phyloP scores from a whole-genome alignment of 306 rosid genomes.

The Cucumis melo region DNA sequence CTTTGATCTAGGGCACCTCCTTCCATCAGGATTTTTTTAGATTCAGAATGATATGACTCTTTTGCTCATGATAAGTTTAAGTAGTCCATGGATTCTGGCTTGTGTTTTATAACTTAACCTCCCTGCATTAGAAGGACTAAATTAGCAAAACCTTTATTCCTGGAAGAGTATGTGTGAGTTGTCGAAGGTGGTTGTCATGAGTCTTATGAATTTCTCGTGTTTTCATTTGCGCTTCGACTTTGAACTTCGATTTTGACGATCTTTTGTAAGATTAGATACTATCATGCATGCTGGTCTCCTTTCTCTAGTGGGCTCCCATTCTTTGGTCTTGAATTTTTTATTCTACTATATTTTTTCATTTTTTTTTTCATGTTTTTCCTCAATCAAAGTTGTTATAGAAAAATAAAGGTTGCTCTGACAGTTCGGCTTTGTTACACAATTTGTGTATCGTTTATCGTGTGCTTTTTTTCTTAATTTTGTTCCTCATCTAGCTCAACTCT shows the following conservation, averaged over 20 bases:
- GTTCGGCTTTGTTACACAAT: background rate
- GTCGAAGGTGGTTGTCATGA: no score
- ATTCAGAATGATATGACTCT: background rate
- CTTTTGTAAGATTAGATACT: no score
- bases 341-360: no score
- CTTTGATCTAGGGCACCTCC: background rate
- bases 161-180: background rate
- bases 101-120: background rate
- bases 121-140: background rate
- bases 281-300: no score
- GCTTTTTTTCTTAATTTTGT: background rate
- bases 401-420: background rate
- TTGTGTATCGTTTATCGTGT: background rate
- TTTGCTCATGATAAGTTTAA: background rate
- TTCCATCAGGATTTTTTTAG: background rate
- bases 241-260: no score
- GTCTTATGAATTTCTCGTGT: no score
- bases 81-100: background rate
- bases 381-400: no score
- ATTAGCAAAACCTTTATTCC: background rate
- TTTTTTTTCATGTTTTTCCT: no score
- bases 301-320: no score
- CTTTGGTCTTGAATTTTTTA: no score
- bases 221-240: no score
- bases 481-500: constrained; percentile 34